phyloP scores from a whole-genome alignment of 2,329 filamentous ascomycete species.

The Neofusicoccum sp. region DNA sequence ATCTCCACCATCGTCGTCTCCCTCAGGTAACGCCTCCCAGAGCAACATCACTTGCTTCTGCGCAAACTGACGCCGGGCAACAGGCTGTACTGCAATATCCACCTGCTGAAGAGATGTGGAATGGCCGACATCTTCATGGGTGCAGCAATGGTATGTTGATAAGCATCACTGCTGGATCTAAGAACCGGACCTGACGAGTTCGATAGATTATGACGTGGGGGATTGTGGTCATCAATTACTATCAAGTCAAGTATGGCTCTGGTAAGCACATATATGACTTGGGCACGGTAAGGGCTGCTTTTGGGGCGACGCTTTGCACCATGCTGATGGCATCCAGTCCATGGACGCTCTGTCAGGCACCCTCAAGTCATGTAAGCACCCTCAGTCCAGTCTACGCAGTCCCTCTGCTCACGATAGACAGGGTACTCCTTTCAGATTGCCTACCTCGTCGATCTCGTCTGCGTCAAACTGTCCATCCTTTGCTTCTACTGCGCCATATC shows the following conservation, averaged over 20 bases:
- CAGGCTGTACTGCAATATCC: constrained; percentile 15
- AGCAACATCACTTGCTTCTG: background rate
- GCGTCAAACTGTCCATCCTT: constrained; percentile 35
- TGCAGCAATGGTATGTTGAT: background rate
- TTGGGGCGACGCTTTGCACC: too few species aligned
- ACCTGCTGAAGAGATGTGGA: constrained; percentile 10
- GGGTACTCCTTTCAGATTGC: constrained; percentile 32
- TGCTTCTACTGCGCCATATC: constrained; percentile 37
- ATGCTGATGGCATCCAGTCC: background rate
- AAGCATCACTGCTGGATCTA: background rate
- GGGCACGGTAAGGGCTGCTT: background rate
- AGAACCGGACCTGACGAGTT: background rate
- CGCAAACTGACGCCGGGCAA: background rate
- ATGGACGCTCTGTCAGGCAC: constrained; percentile 16
- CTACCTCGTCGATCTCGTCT: constrained; percentile 28
- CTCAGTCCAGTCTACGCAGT: too few species aligned
- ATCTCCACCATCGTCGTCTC: constrained; percentile 12
- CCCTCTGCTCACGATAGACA: background rate
- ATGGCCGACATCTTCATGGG: constrained; percentile 6
- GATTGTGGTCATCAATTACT: constrained; percentile 36
- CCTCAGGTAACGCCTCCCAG: background rate
- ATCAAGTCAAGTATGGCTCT: constrained; percentile 31
- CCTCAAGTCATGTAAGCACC: constrained; percentile 20
- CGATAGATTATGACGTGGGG: constrained; percentile 35
- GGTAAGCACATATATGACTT: constrained; percentile 25